Conservation (phyloP, 331 rosid species). For the Phaseolus coccineus region DNA sequence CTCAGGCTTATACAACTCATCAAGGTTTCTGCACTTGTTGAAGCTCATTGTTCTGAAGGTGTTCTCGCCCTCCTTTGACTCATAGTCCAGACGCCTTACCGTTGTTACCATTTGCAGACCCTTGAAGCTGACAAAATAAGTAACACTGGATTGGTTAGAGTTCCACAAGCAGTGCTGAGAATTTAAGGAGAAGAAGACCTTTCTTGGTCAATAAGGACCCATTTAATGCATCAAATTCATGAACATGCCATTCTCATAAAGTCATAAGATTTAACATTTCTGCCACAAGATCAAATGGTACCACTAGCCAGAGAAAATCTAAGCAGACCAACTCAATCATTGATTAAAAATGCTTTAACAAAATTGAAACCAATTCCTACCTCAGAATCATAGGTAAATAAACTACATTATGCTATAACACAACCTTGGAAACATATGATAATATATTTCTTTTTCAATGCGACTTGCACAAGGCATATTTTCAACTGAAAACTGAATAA, state of each 20-base stretch:
- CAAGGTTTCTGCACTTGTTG: slow-evolving; percentile 34
- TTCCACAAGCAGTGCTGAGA: background rate
- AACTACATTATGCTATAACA: background rate
- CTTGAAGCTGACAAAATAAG: slow-evolving; percentile 22
- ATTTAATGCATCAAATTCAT: slow-evolving; percentile 38
- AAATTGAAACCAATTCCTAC: slow-evolving; percentile 6
- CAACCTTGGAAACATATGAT: background rate
- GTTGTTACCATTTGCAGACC: slow-evolving; percentile 48
- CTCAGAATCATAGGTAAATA: slow-evolving; percentile 2
- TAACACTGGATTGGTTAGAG: background rate
- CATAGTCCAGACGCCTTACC: slow-evolving; percentile 27
- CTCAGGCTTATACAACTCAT: slow-evolving; percentile 40
- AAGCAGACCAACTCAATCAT: slow-evolving; percentile 33
- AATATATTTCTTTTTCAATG: background rate
- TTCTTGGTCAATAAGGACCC: background rate
- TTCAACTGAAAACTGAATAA: background rate
- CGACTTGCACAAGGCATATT: slow-evolving; percentile 6
- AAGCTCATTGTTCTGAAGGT: slow-evolving; percentile 51
- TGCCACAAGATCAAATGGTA: background rate
- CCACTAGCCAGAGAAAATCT: background rate
- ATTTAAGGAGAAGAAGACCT: slow-evolving; percentile 32
- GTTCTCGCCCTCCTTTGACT: slow-evolving; percentile 47
- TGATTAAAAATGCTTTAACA: slow-evolving; percentile 2
- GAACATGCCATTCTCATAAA: slow-evolving; percentile 4
- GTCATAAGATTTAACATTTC: background rate